Evolutionary conservation across 169 alveolate genomes (phyloP).

Genomic region (Babesia bigemina): DNA sequence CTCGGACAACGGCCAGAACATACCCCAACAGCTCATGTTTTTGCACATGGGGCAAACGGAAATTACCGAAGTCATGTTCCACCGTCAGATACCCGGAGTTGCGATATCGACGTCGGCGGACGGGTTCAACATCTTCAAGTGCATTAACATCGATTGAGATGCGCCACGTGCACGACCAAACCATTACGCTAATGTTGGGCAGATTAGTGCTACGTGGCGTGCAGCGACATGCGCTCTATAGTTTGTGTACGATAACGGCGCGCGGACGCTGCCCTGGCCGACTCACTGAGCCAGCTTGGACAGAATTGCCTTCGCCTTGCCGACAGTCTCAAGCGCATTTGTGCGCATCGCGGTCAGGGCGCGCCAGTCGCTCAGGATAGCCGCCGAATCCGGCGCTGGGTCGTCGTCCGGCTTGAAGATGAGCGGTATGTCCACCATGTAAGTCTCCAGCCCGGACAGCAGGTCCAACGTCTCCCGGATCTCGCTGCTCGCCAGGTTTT

Average conservation of each 20-base stretch:
- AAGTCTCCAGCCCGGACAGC: slow-evolving; percentile 43
- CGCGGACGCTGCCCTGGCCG: neutral
- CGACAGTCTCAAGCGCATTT: slow-evolving; percentile 47
- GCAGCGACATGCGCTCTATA: neutral
- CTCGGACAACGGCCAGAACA: neutral
- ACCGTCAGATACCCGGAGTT: slow-evolving; percentile 75
- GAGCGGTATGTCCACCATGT: slow-evolving; percentile 53
- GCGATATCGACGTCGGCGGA: slow-evolving; percentile 73
- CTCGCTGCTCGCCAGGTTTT: slow-evolving; percentile 30
- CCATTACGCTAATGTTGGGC: neutral
- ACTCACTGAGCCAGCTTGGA: slow-evolving; percentile 24
- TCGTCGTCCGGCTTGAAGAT: slow-evolving; percentile 34
- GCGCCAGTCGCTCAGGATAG: slow-evolving; percentile 61
- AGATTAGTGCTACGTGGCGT: neutral
- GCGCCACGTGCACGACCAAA: neutral
- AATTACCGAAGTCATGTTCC: slow-evolving; percentile 78
- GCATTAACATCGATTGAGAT: slow-evolving; percentile 55
- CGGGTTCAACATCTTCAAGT: slow-evolving; percentile 75
- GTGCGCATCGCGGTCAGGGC: slow-evolving; percentile 61
- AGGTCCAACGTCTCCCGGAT: slow-evolving; percentile 46
- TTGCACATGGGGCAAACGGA: slow-evolving; percentile 79
- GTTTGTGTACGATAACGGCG: neutral
- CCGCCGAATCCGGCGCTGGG: slow-evolving; percentile 29
- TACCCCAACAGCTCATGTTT: slow-evolving; percentile 77
- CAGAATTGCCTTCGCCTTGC: slow-evolving; percentile 18